Conservation (phyloP, 1,139 yeast genomes). For the Taphrina wiesneri region DNA sequence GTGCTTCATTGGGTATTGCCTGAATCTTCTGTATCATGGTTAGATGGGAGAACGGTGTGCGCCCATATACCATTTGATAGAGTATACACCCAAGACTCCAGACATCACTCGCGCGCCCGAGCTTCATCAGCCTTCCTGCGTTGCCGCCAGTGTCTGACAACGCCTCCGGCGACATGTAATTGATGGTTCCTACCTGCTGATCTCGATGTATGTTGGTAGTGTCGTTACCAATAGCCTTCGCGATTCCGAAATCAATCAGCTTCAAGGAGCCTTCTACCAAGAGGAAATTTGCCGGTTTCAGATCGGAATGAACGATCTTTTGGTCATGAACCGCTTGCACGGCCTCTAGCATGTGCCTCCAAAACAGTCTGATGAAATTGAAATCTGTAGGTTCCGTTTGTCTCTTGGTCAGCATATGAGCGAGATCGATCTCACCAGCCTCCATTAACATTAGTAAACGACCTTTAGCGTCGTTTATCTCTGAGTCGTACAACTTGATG, state of each 20-base stretch:
- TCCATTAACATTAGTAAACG: conserved; percentile 73
- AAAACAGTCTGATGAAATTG: conserved; percentile 77
- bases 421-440: conserved; percentile 89
- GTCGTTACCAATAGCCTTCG: conserved; percentile 90
- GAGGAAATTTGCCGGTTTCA: conserved; percentile 92
- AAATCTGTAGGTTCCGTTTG: conserved; percentile 60
- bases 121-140: conserved; percentile 65
- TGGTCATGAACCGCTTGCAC: conserved; percentile 83
- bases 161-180: conserved; percentile 98
- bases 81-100: conserved; percentile 98
- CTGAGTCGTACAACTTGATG: conserved; percentile 73
- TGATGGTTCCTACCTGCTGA: conserved; percentile 92
- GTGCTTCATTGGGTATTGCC: conserved; percentile 84
- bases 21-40: conserved; percentile 75
- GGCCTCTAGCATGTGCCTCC: conserved; percentile 77
- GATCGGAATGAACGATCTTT: conserved; percentile 89
- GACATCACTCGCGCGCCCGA: conserved; percentile 92
- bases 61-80: conserved; percentile 92
- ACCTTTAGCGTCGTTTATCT: conserved; percentile 63
- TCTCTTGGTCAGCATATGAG: conserved; percentile 71
- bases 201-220: conserved; percentile 88
- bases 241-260: conserved; percentile 93
- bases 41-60: conserved; percentile 74
- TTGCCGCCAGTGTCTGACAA: conserved; percentile 59
- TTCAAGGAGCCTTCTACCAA: conserved; percentile 82